Evolutionary conservation across 345 rosid species (phyloP).

Genomic region (Pistacia vera): DNA sequence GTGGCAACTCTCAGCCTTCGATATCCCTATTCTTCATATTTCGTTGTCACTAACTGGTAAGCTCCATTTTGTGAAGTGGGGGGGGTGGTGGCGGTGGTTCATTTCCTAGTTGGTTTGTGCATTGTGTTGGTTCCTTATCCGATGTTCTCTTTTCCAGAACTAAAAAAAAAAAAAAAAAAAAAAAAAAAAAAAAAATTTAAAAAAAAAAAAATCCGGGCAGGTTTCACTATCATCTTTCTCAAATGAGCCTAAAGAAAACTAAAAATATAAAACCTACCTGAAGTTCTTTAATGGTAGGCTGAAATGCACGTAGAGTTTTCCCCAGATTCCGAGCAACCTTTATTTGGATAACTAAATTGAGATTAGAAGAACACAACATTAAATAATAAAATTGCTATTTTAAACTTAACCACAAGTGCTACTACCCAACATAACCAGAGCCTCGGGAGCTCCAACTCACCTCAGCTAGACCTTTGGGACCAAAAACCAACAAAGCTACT

Average conservation of each 20-base stretch:
- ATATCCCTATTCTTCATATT: too few relatives aligned
- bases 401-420: neutral
- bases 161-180: neutral
- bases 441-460: slow-evolving; percentile 34
- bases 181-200: too few relatives aligned
- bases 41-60: too few relatives aligned
- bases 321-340: slow-evolving; percentile 96
- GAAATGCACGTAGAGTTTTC: slow-evolving; percentile 87
- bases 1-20: too few relatives aligned
- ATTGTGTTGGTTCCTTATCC: too few relatives aligned
- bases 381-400: neutral
- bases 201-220: neutral
- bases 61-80: too few relatives aligned
- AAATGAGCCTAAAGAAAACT: neutral
- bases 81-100: too few relatives aligned
- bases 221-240: slow-evolving; percentile 12
- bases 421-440: too few relatives aligned
- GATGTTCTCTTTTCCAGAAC: too few relatives aligned
- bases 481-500: slow-evolving; percentile 96
- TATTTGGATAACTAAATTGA: slow-evolving; percentile 13
- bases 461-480: slow-evolving; percentile 99
- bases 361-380: neutral
- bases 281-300: slow-evolving; percentile 93
- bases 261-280: slow-evolving; percentile 48
- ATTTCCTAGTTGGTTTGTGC: too few relatives aligned